Evolutionary conservation across 2,329 filamentous ascomycete genomes (phyloP).

Genomic region (Colletotrichum liriopes): DNA sequence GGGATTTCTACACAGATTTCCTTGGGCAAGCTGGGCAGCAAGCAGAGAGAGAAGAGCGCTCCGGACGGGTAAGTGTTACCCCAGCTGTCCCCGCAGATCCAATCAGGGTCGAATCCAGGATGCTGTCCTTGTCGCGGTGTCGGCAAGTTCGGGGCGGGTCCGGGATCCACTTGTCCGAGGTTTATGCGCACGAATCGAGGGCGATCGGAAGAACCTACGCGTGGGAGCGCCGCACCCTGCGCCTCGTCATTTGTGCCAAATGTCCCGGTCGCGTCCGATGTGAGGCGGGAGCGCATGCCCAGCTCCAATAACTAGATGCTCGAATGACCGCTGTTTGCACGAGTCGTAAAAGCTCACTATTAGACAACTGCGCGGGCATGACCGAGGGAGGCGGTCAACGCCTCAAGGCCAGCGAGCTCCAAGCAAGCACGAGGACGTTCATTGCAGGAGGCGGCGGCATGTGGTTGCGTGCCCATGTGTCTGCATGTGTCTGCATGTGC

Average conservation of each 20-base stretch:
- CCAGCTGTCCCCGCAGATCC: not conserved
- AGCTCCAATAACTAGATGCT: not conserved
- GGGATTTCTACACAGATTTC: not conserved
- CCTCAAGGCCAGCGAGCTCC: not conserved
- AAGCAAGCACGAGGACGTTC: constrained; percentile 7
- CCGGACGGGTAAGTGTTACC: constrained; percentile 3
- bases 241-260: constrained; percentile 21
- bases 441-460: constrained; percentile 11
- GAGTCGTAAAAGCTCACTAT: not conserved
- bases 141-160: constrained; percentile 38
- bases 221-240: constrained; percentile 5
- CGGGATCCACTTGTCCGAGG: constrained; percentile 37
- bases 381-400: constrained; percentile 31
- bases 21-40: not conserved
- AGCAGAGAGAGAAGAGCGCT: not conserved
- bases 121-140: not conserved
- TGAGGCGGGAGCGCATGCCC: constrained; percentile 3
- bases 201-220: constrained; percentile 24
- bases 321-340: not conserved
- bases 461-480: constrained; percentile 19
- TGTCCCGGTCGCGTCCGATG: constrained; percentile 16
- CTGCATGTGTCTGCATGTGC: constrained; percentile 19
- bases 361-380: constrained; percentile 6
- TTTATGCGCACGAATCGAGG: constrained; percentile 40
- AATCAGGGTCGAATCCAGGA: not conserved